These are phyloP conservation scores for Lachnellula subtilissima DNA, from an alignment of 2,329 filamentous ascomycete genomes.

Conservation along the genomic window DNA sequence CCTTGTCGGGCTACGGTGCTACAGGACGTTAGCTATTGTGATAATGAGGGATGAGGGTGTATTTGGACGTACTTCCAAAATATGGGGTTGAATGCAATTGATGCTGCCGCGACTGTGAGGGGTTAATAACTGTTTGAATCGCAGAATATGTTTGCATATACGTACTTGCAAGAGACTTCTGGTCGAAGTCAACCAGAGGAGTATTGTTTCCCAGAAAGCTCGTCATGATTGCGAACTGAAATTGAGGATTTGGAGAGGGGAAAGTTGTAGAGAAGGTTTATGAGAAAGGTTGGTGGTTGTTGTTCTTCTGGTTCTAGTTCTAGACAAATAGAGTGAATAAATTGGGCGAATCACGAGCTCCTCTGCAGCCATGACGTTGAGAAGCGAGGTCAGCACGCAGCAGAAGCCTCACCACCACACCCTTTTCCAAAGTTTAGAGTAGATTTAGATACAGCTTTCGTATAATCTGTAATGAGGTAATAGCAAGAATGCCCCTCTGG, in stretches of 20 bases:
- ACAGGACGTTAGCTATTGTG: conserved; percentile 8
- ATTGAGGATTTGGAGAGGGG: not conserved
- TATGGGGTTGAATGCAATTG: conserved; percentile 94
- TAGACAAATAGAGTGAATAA: conserved; percentile 3
- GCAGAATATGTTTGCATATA: not conserved
- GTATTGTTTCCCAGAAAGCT: conserved; percentile 23
- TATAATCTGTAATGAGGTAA: too few relatives aligned
- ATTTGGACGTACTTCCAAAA: conserved; percentile 87
- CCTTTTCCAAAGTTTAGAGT: too few relatives aligned
- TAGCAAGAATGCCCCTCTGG: too few relatives aligned
- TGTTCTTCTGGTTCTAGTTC: conserved; percentile 1
- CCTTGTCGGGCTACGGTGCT: conserved; percentile 82
- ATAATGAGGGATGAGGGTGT: not conserved
- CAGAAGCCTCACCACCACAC: too few relatives aligned
- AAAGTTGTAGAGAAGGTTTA: not conserved
- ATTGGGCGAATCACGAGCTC: conserved; percentile 18
- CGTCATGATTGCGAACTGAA: conserved; percentile 20
- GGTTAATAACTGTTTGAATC: conserved; percentile 16
- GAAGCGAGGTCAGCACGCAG: conserved; percentile 1
- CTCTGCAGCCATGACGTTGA: conserved; percentile 19
- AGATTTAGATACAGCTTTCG: too few relatives aligned
- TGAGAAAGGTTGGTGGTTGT: not conserved
- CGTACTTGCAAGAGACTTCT: conserved; percentile 63
- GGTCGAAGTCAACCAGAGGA: conserved; percentile 54
- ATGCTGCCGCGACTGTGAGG: conserved; percentile 65